Percentiles rank a stretch among this genome's conserved stretches.
phyloP scores from a whole-genome alignment of 139 green algal genomes.

The Pseudopediastrum boryanum region DNA sequence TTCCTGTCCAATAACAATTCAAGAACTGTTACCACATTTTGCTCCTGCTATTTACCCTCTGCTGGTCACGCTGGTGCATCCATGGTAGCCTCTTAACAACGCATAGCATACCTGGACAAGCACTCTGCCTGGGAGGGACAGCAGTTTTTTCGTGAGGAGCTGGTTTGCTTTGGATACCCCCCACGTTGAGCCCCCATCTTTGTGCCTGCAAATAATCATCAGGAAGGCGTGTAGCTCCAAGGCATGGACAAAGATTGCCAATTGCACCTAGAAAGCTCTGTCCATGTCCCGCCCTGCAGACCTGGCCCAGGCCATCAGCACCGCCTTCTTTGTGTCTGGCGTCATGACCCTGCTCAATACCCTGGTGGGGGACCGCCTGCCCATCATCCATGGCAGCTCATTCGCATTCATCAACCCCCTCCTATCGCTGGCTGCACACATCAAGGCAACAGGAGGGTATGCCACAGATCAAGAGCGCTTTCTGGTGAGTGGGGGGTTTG shows the following conservation, averaged over 20 bases:
- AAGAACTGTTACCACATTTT: too few relatives aligned
- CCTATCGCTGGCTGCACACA: constrained; percentile 58
- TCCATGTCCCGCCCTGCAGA: not conserved
- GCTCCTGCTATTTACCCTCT: too few relatives aligned
- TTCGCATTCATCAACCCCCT: constrained; percentile 71
- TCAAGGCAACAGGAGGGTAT: constrained; percentile 48
- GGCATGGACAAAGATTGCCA: not conserved
- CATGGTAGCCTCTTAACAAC: too few relatives aligned
- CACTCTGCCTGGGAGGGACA: not conserved
- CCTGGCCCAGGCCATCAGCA: constrained; percentile 46
- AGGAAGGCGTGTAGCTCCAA: not conserved
- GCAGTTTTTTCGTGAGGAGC: not conserved
- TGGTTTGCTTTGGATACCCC: too few relatives aligned
- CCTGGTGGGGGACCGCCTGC: constrained; percentile 61
- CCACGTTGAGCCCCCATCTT: too few relatives aligned
- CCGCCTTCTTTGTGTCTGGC: constrained; percentile 68
- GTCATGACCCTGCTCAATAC: constrained; percentile 75
- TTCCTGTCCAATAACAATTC: too few relatives aligned
- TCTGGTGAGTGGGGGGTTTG: too few relatives aligned
- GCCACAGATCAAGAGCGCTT: constrained; percentile 64
- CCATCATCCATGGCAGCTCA: constrained; percentile 69
- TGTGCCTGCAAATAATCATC: not conserved
- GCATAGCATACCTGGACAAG: not conserved
- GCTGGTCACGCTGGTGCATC: too few relatives aligned
- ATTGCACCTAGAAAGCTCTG: not conserved